These are phyloP conservation scores for Golovinomyces cichoracearum DNA, from an alignment of 2,329 filamentous ascomycete species.

Conservation along the genomic window DNA sequence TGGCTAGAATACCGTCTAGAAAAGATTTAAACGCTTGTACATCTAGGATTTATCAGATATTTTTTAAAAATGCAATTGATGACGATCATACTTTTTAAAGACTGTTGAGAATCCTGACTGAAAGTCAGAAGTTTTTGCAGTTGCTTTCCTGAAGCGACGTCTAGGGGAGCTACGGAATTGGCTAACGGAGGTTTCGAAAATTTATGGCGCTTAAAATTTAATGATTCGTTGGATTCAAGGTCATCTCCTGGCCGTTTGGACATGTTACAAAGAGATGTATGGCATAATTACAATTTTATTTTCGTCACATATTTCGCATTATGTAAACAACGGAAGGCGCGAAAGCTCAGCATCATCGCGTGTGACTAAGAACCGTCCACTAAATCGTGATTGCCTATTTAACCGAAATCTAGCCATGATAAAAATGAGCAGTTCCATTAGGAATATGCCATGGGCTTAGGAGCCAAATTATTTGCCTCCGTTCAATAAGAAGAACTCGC, in stretches of 20 bases:
- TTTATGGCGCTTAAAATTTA: constrained; percentile 16
- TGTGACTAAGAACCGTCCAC: no score
- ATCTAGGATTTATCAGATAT: constrained; percentile 18
- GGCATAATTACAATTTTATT: not conserved
- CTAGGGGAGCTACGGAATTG: constrained; percentile 22
- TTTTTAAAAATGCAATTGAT: not conserved
- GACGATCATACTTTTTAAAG: constrained; percentile 31
- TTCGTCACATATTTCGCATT: not conserved
- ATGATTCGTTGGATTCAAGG: constrained; percentile 10
- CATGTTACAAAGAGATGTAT: not conserved
- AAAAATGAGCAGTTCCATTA: no score
- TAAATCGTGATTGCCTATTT: no score
- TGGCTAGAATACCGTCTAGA: constrained; percentile 36
- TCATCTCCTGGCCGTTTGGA: constrained; percentile 9
- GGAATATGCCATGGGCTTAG: no score
- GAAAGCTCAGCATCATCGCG: no score
- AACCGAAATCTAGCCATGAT: no score
- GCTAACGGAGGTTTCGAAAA: constrained; percentile 19
- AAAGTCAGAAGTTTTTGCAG: constrained; percentile 43
- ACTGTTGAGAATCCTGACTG: constrained; percentile 39
- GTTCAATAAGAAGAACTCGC: no score
- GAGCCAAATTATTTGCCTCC: no score
- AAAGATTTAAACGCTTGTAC: constrained; percentile 45
- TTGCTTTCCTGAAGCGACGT: constrained; percentile 37
- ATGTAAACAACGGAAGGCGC: no score